Evolutionary conservation across 2,329 filamentous ascomycete genomes (phyloP).

Genomic region (Trichoderma sp.): DNA sequence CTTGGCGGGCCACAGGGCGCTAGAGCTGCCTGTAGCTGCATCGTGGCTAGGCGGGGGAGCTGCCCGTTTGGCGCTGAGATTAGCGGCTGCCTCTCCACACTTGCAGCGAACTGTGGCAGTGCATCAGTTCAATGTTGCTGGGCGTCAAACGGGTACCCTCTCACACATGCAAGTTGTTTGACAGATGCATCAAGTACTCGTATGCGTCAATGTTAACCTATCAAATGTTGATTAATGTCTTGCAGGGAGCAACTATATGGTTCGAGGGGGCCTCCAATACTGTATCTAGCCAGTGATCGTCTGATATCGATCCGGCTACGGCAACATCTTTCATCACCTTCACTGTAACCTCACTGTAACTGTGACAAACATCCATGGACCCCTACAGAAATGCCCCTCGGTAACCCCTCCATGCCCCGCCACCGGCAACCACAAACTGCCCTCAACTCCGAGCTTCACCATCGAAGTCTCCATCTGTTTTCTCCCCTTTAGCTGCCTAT

Average conservation of each 20-base stretch:
- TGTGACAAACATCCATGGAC: not conserved
- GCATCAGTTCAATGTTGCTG: not conserved
- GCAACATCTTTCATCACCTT: not conserved
- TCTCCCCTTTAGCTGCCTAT: not conserved
- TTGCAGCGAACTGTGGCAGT: not conserved
- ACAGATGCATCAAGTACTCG: not conserved
- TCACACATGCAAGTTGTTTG: not conserved
- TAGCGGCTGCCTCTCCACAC: not conserved
- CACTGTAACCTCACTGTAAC: not conserved
- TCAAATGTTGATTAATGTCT: not conserved
- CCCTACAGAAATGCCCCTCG: not conserved
- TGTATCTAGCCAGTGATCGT: not conserved
- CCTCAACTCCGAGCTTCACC: not conserved
- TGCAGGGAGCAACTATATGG: not conserved
- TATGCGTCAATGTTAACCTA: not conserved
- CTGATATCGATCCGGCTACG: not conserved
- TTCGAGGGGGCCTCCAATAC: not conserved
- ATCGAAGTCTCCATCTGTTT: not conserved
- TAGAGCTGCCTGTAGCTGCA: not conserved
- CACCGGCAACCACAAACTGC: not conserved
- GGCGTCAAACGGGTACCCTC: not conserved
- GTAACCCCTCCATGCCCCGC: not conserved
- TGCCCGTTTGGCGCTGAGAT: not conserved
- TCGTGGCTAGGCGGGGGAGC: not conserved
- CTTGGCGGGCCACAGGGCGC: conserved; percentile 1